Evolutionary conservation across 257 asterid species (phyloP), one percentile per base, ranked within the genome.

Genomic region (Penstemon newberryi): DNA sequence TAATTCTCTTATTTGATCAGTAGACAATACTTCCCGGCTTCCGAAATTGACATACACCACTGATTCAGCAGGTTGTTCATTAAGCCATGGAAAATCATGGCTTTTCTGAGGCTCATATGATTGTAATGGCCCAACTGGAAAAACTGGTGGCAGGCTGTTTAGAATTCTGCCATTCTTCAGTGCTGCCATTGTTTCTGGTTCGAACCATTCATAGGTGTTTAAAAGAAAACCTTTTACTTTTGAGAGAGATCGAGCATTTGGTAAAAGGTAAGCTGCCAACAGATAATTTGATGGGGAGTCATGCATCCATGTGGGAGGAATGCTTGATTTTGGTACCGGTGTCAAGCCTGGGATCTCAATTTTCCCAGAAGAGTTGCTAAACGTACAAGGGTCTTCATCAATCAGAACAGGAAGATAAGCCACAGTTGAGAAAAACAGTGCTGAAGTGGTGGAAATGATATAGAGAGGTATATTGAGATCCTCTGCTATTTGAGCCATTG

Each of bases 71-170:
- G 77, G 66, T 42, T 80, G 75, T 7, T 75, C 77, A 9, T 75
- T 60, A 19, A 80, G 60, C 88, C 88, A 80, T 9, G 77, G 53
- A 45, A 59, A 63, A 37, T 65, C 41, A 65, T 47, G 54, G 55
- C 72, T 60, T 60, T 70, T 72, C 49, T 55, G 67, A 12, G 70
- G 65, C 56, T 73, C 71, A 41, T 67, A 7, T 10, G 69, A 40
- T 70, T 44, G 72, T 54, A 75, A 55, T 44, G 81, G 87, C 5
- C 87, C 85, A n/a, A 80, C 39, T 7, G 85, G 81, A 65, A 77
- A 75, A 39, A 83, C 74, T 49, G 73, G 74, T 18, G 79, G 81
- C 49, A 65, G 77, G 42, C 54, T 57, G 12, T 53, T 64, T 5
- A 25, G 59, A 56, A 77, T 38, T 53, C 25, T 52, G 63, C 77